phyloP scores from a whole-genome alignment of 169 alveolate species.

The Plasmodium chabaudi region DNA sequence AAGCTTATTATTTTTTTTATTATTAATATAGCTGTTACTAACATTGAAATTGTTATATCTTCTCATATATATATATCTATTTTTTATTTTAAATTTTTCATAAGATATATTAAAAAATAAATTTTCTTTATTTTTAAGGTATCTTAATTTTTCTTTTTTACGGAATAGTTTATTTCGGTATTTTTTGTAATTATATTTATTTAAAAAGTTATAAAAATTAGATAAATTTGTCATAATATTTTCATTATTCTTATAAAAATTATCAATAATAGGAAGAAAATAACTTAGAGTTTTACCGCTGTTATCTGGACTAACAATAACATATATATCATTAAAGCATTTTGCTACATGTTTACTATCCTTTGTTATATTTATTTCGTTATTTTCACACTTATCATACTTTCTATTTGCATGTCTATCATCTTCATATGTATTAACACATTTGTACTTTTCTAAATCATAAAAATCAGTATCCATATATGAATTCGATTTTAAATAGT shows the following conservation, averaged over 20 bases:
- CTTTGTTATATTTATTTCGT: too few species aligned
- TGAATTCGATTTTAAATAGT: conserved; percentile 29
- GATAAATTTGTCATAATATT: conserved; percentile 43
- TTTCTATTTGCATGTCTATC: neutral
- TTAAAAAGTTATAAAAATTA: conserved; percentile 64
- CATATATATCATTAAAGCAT: conserved; percentile 71
- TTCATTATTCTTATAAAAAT: conserved; percentile 60
- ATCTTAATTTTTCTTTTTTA: conserved; percentile 62
- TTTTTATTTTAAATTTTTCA: conserved; percentile 56
- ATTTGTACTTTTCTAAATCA: conserved; percentile 39
- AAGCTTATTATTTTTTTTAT: conserved; percentile 57
- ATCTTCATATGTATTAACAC: neutral
- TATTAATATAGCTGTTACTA: conserved; percentile 50
- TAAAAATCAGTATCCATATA: conserved; percentile 23
- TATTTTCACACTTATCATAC: neutral
- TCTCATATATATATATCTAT: conserved; percentile 50
- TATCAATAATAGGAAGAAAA: conserved; percentile 65
- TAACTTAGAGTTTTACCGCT: conserved; percentile 74
- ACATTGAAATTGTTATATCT: conserved; percentile 43
- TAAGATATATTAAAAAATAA: conserved; percentile 65
- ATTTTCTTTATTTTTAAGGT: conserved; percentile 43
- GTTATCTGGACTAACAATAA: conserved; percentile 71
- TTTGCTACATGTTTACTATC: conserved; percentile 6
- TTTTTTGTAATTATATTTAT: conserved; percentile 74
- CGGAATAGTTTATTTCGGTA: conserved; percentile 65